Conservation (phyloP, 2,329 filamentous ascomycete species). For the Dactylellina sp. region DNA sequence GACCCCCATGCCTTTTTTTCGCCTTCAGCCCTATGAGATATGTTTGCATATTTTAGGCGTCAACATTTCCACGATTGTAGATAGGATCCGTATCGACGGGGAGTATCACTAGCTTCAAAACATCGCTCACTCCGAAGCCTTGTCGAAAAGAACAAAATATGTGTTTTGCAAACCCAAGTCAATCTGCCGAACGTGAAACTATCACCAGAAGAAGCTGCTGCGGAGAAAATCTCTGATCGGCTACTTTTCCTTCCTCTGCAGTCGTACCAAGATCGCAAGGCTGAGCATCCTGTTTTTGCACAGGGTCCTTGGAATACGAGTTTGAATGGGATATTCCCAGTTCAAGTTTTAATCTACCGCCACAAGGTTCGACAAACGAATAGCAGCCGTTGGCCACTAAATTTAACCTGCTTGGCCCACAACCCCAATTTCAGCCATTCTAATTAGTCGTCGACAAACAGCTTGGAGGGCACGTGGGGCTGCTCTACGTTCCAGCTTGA, state of each 20-base stretch:
- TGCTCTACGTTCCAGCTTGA: neutral
- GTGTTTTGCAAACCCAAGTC: neutral
- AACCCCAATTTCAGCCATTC: slow-evolving; percentile 10
- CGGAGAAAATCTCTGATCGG: slow-evolving; percentile 33
- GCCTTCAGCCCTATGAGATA: slow-evolving; percentile 55
- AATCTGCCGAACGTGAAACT: slow-evolving; percentile 15
- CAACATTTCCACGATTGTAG: slow-evolving; percentile 11
- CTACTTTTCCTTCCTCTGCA: slow-evolving; percentile 18
- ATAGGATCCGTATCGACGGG: slow-evolving; percentile 11
- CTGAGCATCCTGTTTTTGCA: slow-evolving; percentile 27
- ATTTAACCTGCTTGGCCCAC: slow-evolving; percentile 28
- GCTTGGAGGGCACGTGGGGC: slow-evolving; percentile 20
- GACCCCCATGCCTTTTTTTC: slow-evolving; percentile 7
- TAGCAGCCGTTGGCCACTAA: slow-evolving; percentile 37
- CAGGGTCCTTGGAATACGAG: slow-evolving; percentile 38
- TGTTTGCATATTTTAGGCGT: slow-evolving; percentile 6
- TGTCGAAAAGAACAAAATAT: slow-evolving; percentile 16
- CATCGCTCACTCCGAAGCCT: slow-evolving; percentile 44
- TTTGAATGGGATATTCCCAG: slow-evolving; percentile 32
- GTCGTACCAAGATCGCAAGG: slow-evolving; percentile 34
- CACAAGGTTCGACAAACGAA: slow-evolving; percentile 1
- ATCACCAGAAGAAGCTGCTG: slow-evolving; percentile 14
- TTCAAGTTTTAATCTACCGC: slow-evolving; percentile 1
- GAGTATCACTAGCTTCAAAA: slow-evolving; percentile 7
- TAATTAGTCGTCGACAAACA: slow-evolving; percentile 29